These are phyloP conservation scores for Nigrograna mackinnonii DNA, from an alignment of 2,329 filamentous ascomycete genomes.

Conservation along the genomic window DNA sequence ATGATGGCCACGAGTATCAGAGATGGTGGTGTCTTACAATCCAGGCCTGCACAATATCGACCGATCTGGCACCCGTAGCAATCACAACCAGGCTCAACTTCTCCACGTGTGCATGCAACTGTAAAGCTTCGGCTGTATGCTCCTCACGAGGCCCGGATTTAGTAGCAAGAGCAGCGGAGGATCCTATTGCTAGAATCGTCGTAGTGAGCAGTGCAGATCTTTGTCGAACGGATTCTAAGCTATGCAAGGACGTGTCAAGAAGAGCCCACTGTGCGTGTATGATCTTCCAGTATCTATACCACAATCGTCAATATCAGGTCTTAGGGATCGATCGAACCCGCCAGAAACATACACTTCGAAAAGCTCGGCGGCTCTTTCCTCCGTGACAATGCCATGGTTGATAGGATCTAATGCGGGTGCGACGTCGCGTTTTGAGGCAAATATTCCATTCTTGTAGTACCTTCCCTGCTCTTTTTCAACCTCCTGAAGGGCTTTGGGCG, in stretches of 20 bases:
- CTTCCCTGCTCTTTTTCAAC: neutral
- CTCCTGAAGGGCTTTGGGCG: neutral
- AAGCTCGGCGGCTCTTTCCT: neutral
- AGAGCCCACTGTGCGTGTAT: neutral
- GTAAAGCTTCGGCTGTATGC: neutral
- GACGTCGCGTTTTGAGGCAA: constrained; percentile 1
- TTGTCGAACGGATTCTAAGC: neutral
- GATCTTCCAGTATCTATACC: neutral
- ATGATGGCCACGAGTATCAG: too few relatives aligned
- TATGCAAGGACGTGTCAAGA: neutral
- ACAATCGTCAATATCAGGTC: neutral
- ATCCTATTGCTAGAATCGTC: neutral
- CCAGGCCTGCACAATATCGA: constrained; percentile 1
- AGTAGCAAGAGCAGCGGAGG: neutral
- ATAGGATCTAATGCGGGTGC: neutral
- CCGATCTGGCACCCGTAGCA: neutral
- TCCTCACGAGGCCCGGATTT: neutral
- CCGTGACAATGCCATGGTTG: neutral
- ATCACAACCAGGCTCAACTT: neutral
- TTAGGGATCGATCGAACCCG: neutral
- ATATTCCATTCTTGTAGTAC: neutral
- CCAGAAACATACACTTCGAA: neutral
- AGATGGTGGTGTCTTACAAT: neutral
- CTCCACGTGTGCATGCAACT: neutral
- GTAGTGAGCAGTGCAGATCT: neutral